phyloP scores from a whole-genome alignment of 768 basidiomycete species.

The Macrolepiota albuminosa region DNA sequence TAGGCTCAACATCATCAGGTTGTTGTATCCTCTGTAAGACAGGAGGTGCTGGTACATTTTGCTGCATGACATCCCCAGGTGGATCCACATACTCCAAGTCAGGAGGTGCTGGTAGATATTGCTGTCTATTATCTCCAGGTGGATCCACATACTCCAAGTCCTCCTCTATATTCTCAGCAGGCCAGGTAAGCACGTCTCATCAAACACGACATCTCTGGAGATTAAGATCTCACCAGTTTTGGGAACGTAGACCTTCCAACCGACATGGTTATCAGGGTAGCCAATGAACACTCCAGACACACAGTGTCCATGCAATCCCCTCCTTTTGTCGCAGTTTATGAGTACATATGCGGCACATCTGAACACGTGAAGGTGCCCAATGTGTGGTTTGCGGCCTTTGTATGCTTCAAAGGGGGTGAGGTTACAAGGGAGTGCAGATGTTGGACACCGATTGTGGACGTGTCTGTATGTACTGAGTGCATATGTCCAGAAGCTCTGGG shows the following conservation, averaged over 20 bases:
- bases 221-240: conserved; percentile 15
- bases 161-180: too few relatives aligned
- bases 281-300: conserved; percentile 25
- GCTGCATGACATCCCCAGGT: too few relatives aligned
- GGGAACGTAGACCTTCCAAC: conserved; percentile 24
- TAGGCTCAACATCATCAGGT: too few relatives aligned
- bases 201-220: conserved; percentile 22
- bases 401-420: neutral
- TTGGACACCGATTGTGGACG: neutral
- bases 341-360: conserved; percentile 30
- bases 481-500: conserved; percentile 2
- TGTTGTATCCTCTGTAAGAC: too few relatives aligned
- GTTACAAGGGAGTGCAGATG: neutral
- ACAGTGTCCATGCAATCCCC: conserved; percentile 16
- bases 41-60: too few relatives aligned
- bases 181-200: too few relatives aligned
- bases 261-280: conserved; percentile 20
- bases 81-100: too few relatives aligned
- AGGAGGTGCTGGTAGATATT: too few relatives aligned
- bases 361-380: conserved; percentile 23
- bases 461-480: neutral
- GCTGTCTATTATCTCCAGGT: too few relatives aligned
- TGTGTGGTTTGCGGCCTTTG: neutral
- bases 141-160: too few relatives aligned
- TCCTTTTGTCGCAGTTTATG: conserved; percentile 24